Conservation (phyloP, 176 grass and related monocot species). For the Lolium rigidum region DNA sequence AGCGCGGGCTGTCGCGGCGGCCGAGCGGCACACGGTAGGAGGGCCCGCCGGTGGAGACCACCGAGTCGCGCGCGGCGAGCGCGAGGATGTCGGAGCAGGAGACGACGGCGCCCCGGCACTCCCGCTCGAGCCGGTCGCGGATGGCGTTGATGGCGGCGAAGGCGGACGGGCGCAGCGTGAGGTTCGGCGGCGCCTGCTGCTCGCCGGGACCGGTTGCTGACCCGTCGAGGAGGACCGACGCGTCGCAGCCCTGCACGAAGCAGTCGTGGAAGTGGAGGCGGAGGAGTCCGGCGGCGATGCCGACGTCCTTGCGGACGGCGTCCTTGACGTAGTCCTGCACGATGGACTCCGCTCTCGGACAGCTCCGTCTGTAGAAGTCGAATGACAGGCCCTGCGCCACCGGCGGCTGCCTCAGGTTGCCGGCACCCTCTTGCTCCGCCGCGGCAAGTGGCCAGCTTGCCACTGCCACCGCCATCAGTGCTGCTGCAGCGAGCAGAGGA, state of each 20-base stretch:
- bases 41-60: neutral
- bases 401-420: conserved; percentile 4
- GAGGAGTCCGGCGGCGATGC: conserved; percentile 69
- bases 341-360: conserved; percentile 52
- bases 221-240: conserved; percentile 63
- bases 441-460: neutral
- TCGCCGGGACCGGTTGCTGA: conserved; percentile 62
- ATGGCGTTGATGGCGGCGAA: conserved; percentile 81
- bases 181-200: conserved; percentile 70
- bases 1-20: conserved; percentile 42
- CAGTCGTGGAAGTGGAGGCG: conserved; percentile 86
- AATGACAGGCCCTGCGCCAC: conserved; percentile 48
- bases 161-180: conserved; percentile 57
- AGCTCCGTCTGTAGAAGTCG: conserved; percentile 55
- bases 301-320: conserved; percentile 44
- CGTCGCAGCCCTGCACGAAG: conserved; percentile 83
- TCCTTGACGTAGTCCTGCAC: conserved; percentile 44
- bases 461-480: neutral
- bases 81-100: conserved; percentile 64
- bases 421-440: neutral
- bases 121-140: conserved; percentile 28
- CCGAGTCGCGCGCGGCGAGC: conserved; percentile 42
- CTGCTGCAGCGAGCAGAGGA: neutral
- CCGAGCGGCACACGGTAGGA: neutral
- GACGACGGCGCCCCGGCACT: conserved; percentile 49